Conservation (phyloP, 2,329 filamentous ascomycete genomes). For the Amauroascus verrucosus region DNA sequence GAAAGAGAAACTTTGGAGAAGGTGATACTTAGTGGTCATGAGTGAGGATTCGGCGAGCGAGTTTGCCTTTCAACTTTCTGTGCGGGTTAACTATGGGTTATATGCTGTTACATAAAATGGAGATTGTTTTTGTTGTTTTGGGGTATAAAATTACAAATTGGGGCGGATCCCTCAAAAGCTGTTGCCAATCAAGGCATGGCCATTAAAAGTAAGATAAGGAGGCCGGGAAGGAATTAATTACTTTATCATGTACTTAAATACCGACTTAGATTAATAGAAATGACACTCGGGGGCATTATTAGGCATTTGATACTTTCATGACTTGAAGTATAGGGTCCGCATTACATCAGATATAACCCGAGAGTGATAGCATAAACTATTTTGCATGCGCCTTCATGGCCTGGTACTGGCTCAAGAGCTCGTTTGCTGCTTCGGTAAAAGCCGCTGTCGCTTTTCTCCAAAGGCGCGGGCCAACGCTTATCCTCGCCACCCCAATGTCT, state of each 20-base stretch:
- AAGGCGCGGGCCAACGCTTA: slow-evolving; percentile 46
- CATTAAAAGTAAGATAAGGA: background rate
- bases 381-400: slow-evolving; percentile 11
- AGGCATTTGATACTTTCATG: background rate
- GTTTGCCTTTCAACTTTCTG: too few species aligned
- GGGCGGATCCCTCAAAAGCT: too few species aligned
- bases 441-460: slow-evolving; percentile 32
- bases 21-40: slow-evolving; percentile 20
- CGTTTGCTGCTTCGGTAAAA: slow-evolving; percentile 15
- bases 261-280: background rate
- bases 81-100: background rate
- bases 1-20: slow-evolving; percentile 25
- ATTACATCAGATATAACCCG: too few species aligned
- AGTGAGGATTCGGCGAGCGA: background rate
- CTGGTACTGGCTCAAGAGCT: slow-evolving; percentile 15
- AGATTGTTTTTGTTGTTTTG: background rate
- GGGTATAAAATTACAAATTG: too few species aligned
- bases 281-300: too few species aligned
- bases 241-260: background rate
- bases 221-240: background rate
- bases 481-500: slow-evolving; percentile 44
- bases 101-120: background rate
- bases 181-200: too few species aligned
- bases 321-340: too few species aligned
- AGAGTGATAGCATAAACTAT: too few species aligned